A percentile compares a stretch with the other conserved stretches of the same genome.
Conservation (phyloP, 129 eudicot species). For the Sambucus nigra region DNA sequence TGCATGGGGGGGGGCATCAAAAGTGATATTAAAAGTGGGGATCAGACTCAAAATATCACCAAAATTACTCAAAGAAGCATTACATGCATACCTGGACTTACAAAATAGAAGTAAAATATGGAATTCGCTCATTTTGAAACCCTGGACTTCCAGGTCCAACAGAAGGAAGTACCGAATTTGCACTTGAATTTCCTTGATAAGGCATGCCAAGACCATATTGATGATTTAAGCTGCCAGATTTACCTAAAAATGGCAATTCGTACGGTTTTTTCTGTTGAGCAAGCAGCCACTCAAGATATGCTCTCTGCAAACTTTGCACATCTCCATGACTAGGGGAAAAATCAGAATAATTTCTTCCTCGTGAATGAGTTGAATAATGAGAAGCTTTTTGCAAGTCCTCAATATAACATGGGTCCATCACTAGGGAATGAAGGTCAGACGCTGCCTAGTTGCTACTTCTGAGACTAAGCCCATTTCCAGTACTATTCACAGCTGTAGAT, state of each 20-base stretch:
- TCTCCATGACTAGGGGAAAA: slow-evolving; percentile 31
- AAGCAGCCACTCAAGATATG: slow-evolving; percentile 48
- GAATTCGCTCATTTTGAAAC: slow-evolving; percentile 33
- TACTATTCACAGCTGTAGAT: slow-evolving; percentile 30
- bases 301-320: slow-evolving; percentile 44
- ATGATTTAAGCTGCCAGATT: slow-evolving; percentile 32
- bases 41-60: too few species aligned
- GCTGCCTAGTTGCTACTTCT: slow-evolving; percentile 28
- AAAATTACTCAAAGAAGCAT: not conserved
- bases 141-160: slow-evolving; percentile 20
- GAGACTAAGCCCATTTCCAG: slow-evolving; percentile 26
- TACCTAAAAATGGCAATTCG: slow-evolving; percentile 26
- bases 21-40: too few species aligned
- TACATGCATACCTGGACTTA: slow-evolving; percentile 54
- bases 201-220: slow-evolving; percentile 26
- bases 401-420: slow-evolving; percentile 21
- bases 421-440: slow-evolving; percentile 22
- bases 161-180: slow-evolving; percentile 20
- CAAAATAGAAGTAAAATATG: slow-evolving; percentile 25
- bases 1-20: too few species aligned
- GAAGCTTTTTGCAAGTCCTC: slow-evolving; percentile 18
- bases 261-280: slow-evolving; percentile 52
- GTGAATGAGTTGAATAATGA: slow-evolving; percentile 24
- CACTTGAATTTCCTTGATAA: slow-evolving; percentile 33
- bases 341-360: slow-evolving; percentile 15